phyloP scores from a whole-genome alignment of 2,329 filamentous ascomycete species.

The Epichloe coenophiala region DNA sequence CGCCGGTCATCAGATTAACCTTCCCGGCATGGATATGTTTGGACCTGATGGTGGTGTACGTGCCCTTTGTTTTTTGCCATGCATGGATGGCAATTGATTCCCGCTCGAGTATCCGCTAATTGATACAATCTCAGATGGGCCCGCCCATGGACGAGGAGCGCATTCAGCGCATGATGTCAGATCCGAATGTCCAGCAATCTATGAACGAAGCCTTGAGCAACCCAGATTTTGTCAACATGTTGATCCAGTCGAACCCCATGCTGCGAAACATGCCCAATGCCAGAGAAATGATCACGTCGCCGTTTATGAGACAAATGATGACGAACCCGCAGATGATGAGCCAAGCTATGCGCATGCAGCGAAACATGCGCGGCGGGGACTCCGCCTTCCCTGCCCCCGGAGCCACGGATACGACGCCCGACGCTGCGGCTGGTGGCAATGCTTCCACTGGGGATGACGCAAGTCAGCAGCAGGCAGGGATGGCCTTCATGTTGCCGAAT shows the following conservation, averaged over 20 bases:
- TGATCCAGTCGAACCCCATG: conserved; percentile 85
- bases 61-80: conserved; percentile 11
- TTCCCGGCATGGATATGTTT: conserved; percentile 80
- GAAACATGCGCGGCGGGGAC: conserved; percentile 46
- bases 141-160: conserved; percentile 70
- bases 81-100: neutral
- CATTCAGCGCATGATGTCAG: conserved; percentile 72
- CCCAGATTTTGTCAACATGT: conserved; percentile 85
- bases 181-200: conserved; percentile 72
- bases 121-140: conserved; percentile 54
- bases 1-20: conserved; percentile 69
- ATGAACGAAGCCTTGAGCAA: conserved; percentile 96
- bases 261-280: conserved; percentile 61
- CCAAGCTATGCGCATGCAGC: conserved; percentile 70
- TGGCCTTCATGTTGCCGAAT: conserved; percentile 18
- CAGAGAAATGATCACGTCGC: conserved; percentile 75
- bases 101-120: conserved; percentile 12
- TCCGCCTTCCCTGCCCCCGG: conserved; percentile 78
- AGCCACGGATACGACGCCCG: conserved; percentile 74
- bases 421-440: conserved; percentile 19
- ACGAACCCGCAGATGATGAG: conserved; percentile 77
- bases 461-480: conserved; percentile 25
- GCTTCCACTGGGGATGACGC: conserved; percentile 16
- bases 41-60: conserved; percentile 88
- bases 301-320: conserved; percentile 83